Evolutionary conservation across 1,284 basidiomycete genomes (phyloP).

Genomic region (Agroathelia rolfsii): DNA sequence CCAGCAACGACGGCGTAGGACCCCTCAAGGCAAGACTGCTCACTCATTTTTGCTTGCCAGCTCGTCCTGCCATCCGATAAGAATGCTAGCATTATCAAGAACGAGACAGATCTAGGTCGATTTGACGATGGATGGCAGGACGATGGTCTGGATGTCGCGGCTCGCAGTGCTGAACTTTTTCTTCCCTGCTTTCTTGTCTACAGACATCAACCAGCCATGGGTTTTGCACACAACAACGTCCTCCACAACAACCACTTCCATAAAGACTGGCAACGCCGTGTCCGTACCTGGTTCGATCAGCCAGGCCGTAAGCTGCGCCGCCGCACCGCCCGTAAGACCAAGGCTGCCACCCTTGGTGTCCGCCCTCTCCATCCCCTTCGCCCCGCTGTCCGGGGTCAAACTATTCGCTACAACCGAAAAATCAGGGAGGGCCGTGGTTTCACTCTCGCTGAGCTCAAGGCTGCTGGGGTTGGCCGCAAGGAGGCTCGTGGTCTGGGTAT

Average conservation of each 20-base stretch:
- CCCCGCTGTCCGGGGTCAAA: constrained; percentile 94
- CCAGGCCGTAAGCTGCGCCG: constrained; percentile 96
- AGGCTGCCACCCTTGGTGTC: constrained; percentile 88
- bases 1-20: too few species aligned
- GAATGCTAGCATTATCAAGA: too few species aligned
- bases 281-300: constrained; percentile 99
- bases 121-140: constrained; percentile 25
- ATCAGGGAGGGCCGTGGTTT: constrained; percentile 96
- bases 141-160: constrained; percentile 20
- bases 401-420: constrained; percentile 98
- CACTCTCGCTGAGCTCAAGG: constrained; percentile 92
- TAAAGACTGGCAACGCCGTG: constrained; percentile 96
- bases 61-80: too few species aligned
- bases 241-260: constrained; percentile 94
- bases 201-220: constrained; percentile 46
- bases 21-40: too few species aligned
- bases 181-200: constrained; percentile 4
- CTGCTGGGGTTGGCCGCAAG: constrained; percentile 92
- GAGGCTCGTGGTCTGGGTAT: constrained; percentile 91
- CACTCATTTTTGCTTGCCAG: too few species aligned
- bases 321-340: constrained; percentile 86
- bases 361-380: constrained; percentile 89
- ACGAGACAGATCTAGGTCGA: too few species aligned
- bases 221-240: constrained; percentile 79
- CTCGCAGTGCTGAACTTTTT: constrained; percentile 10